Base-by-base conservation (phyloP, 345 rosid genomes). In the Bruguiera gymnorhiza region DNA sequence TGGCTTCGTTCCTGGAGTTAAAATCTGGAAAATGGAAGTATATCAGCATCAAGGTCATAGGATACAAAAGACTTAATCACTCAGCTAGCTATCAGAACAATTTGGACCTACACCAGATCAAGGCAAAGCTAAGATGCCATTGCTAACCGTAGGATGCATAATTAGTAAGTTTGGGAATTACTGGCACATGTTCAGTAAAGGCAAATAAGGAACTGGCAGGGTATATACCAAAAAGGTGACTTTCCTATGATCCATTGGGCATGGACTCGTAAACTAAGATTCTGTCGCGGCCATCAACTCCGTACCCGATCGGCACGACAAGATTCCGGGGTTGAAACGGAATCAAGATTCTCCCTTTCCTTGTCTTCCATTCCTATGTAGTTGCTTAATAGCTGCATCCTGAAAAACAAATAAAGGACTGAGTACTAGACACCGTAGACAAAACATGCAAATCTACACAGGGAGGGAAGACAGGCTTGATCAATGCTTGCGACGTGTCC, bases 341-440 rank as follows among this genome's bases (percentile, higher is more conserved):
- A 75, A 87, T 83, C 73, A 85, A 67, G 83, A 85, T 78, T 87
- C 88, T 73, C 86, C 76, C 59, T 75, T 85, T 65, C 87, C 87
- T 76, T 83, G 91, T 19, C 63, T 30, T 24, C 88, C 87, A 67
- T 69, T 83, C 36, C 87, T 36, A 63, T 87, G 87, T 24, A 85
- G 82, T 65, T 77, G 75, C 81, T 85, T 87, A 46, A 87, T 78
- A 51, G 88, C 87, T n/a, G 81, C 85, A 68, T 76, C 86, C 91
- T 85, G 74, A 61, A 79, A 65, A 8, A 16, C 56, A 52, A 52
- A 8, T 6, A 20, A 52, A 52, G 21, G 23, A 52, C 20, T 20
- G 56, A 20, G 56, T 21, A 20, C 23, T 1, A 20, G 23, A 3
- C 56, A 52, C 23, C 6, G 21, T 52, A 52, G 20, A 52, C 56